Evolutionary conservation across 1,284 basidiomycete species (phyloP).

Genomic region (Pulchroboletus neoregius): DNA sequence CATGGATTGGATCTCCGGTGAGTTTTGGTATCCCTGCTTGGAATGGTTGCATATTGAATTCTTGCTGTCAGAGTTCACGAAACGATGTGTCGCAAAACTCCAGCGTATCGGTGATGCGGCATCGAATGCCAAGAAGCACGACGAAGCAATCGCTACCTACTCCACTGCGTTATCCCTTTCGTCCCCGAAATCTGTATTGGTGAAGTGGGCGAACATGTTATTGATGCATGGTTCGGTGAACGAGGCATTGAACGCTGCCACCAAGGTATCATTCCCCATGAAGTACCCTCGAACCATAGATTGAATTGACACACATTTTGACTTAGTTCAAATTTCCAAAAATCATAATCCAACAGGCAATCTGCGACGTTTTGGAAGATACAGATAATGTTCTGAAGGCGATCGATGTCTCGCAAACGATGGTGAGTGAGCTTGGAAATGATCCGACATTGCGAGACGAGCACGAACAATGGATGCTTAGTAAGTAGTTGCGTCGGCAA

Average conservation of each 20-base stretch:
- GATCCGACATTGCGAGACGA: neutral
- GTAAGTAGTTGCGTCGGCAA: neutral
- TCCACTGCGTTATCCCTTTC: conserved; percentile 4
- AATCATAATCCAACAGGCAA: neutral
- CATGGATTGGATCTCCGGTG: conserved; percentile 12
- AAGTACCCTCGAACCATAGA: neutral
- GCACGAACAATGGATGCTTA: neutral
- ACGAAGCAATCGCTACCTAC: conserved; percentile 9
- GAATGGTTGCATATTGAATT: neutral
- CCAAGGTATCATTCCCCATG: neutral
- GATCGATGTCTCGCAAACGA: neutral
- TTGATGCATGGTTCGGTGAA: neutral
- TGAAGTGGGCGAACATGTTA: conserved; percentile 6
- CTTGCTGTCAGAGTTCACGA: conserved; percentile 7
- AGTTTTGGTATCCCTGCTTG: neutral
- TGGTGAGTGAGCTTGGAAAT: neutral
- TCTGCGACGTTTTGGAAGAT: conserved; percentile 6
- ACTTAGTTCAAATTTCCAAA: conserved; percentile 7
- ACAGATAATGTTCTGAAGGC: conserved; percentile 3
- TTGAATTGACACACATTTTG: neutral
- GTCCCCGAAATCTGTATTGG: neutral
- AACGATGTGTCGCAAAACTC: neutral
- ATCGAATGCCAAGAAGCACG: neutral
- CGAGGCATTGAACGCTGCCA: neutral
- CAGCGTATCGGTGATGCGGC: conserved; percentile 9